Evolutionary conservation across 2,329 filamentous ascomycete species (phyloP), one percentile per base, ranked within the genome.

Genomic region (Colletotrichum noveboracense): DNA sequence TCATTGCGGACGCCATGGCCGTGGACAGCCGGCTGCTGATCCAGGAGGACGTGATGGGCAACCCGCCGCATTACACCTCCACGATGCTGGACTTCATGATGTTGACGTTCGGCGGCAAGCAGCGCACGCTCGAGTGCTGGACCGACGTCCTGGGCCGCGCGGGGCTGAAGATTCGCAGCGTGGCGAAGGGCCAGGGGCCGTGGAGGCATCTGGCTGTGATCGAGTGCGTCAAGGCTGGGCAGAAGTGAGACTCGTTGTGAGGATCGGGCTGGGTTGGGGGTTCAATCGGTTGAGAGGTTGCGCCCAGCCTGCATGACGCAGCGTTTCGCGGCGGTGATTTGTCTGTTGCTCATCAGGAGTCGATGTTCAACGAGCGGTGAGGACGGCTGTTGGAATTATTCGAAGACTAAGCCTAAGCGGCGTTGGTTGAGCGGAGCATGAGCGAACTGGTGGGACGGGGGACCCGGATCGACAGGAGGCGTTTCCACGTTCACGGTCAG

Each of bases 1-100:
- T 80, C 13, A 70, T 84, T 4, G 74, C 79, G 2, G 77, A 77
- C 4, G 83, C 84, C 32, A 81, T 85, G 80, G 80, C 79, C 12
- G 32, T 69, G 0, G 82, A 85, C 66, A 84, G 83, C 76, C 80
- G 78, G 26, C 76, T 85, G 2, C 79, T 85, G 10, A 80, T 85
- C 21, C 78, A 82, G 14, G 84, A 85, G 74, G 78, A 81, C 56
- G 76, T 85, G 18, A 69, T 83, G 38, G 78, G 71, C 7, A 79
- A 79, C 60, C 81, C 80, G 18, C 81, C 83, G 4, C 77, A 78
- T 18, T 74, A 70, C 7, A 74, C 79, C 30, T 79, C 80, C 3
- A 75, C 80, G 3, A 77, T 78, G 30, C 78, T 81, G 10, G 84
- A 85, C 74, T 77, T 85, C 36, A 76, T 80, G 43, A 83, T 84